These are phyloP conservation scores for Chlorophyllum brunneum DNA, from an alignment of 768 basidiomycete genomes.

Conservation along the genomic window DNA sequence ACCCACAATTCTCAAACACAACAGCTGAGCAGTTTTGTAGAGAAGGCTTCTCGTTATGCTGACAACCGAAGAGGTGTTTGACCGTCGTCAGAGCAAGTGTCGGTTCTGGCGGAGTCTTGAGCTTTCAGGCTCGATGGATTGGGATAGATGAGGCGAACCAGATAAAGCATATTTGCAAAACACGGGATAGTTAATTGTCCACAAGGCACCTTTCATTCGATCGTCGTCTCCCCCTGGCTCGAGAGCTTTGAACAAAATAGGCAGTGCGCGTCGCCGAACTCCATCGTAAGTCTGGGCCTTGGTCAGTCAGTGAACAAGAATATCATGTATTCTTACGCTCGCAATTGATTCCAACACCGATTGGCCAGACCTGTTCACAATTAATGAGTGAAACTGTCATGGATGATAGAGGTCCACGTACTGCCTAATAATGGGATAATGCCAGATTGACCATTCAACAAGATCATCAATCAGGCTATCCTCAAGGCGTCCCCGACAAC, in stretches of 20 bases:
- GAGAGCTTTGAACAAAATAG: slow-evolving; percentile 51
- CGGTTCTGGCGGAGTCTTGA: slow-evolving; percentile 44
- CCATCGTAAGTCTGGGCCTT: slow-evolving; percentile 59
- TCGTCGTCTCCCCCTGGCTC: slow-evolving; percentile 77
- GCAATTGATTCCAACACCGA: slow-evolving; percentile 47
- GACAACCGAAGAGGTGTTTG: slow-evolving; percentile 61
- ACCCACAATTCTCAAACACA: slow-evolving; percentile 60
- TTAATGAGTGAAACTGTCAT: slow-evolving; percentile 20
- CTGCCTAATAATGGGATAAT: slow-evolving; percentile 58
- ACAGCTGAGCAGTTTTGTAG: slow-evolving; percentile 69
- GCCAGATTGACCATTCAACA: slow-evolving; percentile 74
- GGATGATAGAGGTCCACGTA: slow-evolving; percentile 20
- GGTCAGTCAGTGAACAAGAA: not conserved
- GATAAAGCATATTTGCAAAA: slow-evolving; percentile 58
- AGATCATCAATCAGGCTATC: slow-evolving; percentile 67
- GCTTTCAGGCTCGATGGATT: not conserved
- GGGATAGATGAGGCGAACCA: slow-evolving; percentile 26
- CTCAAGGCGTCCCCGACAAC: slow-evolving; percentile 54
- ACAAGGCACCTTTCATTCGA: slow-evolving; percentile 89
- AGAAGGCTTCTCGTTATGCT: slow-evolving; percentile 85
- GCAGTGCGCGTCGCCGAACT: slow-evolving; percentile 58
- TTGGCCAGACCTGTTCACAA: slow-evolving; percentile 39
- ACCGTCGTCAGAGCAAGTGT: slow-evolving; percentile 56
- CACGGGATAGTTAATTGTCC: slow-evolving; percentile 63
- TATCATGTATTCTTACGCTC: slow-evolving; percentile 30